A percentile compares a stretch with the other conserved stretches of the same genome.
These are phyloP conservation scores for Penicillium occitanis DNA, from an alignment of 2,329 filamentous ascomycete species.

Conservation along the genomic window DNA sequence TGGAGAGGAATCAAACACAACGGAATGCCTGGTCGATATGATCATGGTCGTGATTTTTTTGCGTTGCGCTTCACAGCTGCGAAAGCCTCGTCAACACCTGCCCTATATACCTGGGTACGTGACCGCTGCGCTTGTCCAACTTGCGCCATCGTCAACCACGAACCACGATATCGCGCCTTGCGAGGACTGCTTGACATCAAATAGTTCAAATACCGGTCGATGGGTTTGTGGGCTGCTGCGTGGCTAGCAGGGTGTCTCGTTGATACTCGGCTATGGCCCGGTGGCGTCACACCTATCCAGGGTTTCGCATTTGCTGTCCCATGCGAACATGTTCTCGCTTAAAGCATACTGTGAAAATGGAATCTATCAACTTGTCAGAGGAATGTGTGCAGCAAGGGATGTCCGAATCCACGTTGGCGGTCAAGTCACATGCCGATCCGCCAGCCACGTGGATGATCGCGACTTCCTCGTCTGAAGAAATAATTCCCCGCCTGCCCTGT, in stretches of 20 bases:
- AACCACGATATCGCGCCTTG: background rate
- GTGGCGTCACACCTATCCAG: background rate
- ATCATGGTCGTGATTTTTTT: background rate
- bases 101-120: background rate
- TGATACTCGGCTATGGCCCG: background rate
- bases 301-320: background rate
- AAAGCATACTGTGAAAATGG: background rate
- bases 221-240: background rate
- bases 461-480: background rate
- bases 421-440: slow-evolving; percentile 9
- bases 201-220: background rate
- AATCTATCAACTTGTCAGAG: background rate
- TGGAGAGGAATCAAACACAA: background rate
- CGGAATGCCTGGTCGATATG: too few relatives aligned
- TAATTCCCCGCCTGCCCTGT: background rate
- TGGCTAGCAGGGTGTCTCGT: background rate
- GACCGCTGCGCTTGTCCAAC: background rate
- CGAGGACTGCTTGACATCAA: background rate
- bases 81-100: background rate
- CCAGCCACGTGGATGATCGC: slow-evolving; percentile 8
- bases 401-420: background rate
- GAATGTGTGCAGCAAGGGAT: slow-evolving; percentile 1
- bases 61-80: background rate
- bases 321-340: background rate
- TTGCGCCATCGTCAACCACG: background rate